Base-by-base conservation (phyloP, 208 protist genomes). In the Trypanosomatidae sp. region DNA sequence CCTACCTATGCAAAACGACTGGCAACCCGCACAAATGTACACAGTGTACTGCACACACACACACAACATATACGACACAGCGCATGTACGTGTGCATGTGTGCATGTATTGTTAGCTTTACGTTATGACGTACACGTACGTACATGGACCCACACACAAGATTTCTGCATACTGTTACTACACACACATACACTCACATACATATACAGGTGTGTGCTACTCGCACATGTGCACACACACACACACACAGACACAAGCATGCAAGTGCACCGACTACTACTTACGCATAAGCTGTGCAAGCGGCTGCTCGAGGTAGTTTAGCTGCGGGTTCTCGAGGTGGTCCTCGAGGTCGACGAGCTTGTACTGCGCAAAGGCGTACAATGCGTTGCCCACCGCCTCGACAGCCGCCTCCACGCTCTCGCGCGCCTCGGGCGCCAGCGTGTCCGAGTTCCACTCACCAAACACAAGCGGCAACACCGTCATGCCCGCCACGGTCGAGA, bases 291-390 rank as follows among this genome's bases (percentile, higher is more conserved):
- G 66, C 7, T 56, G 49, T 2, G 44, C 25, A 30, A 85, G 50
- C 1, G 68, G 59, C 63, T 92, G 82, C 44, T 82, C 71, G 15
- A 88, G 43, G 48, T 87, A 92, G 46, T 82, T 74, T 13, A 85
- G 22, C 30, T 75, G 64, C 33, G 76, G 72, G 35, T 80, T 67
- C 57, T 92, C 78, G 33, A 92, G 53, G 52, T 92, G 83, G 39
- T 92, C 78, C 48, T 92, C 83, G 35, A 92, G 81, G 66, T 92
- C 83, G 1, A 76, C 56, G 3, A 92, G 46, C 23, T 70, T 67
- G 60, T 80, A 81, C 56, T 79, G 72, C 43, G 71, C 78, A 19
- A 88, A 71, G 8, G 66, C 66, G 49, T 82, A 72, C 16, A 92
- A 49, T 20, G 78, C 78, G 48, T 85, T 82, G 16, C 49, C 65